Evolutionary conservation across 805 yeast species (phyloP), one percentile per base, ranked within the genome.

Genomic region (Wickerhamomyces bisporus): DNA sequence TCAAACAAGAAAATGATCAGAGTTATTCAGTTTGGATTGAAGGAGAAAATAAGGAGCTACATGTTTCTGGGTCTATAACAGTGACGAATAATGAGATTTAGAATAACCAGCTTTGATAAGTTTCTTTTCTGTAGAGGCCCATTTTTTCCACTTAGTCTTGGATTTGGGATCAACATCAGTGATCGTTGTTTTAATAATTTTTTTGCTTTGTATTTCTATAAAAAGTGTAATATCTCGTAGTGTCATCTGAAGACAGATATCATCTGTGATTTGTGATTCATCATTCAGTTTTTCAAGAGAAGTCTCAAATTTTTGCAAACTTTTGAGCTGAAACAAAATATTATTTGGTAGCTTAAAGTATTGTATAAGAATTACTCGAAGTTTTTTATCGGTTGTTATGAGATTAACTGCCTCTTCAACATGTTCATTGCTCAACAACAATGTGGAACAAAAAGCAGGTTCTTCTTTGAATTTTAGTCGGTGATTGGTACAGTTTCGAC

Each of bases 401-500:
- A 1, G 2, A 2, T 20, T 13, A 6, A 43, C 20, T 11, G 38
- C 34, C 6, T 21, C 8, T 8, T 14, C 18, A 1, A 41, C 3
- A 10, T 4, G 25, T 0, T 15, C 16, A 10, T 23, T 14, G 9
- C 43, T 34, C 3, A 52, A 4, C 2, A 77, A 50, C 35, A 66
- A 73, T 17, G 71, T 47, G 1, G 78, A 72, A 47, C 83, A 77
- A 49, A 70, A 71, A 1, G 7, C 20, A 1, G 68, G 65, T 7
- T 64, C 48, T 6, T 47, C 35, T 12, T 55, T 51, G 26, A 56
- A 57, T 24, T 67, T 62, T 33, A 57, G 42, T 24, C 55, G 60
- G 40, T 66, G 64, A 29, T 75, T 58, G 40, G 80, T 80, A 49
- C 85, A 78, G 4, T 81, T 78, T 6, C 85, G 58, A 47, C 85